Evolutionary conservation across 1,139 yeast species (phyloP).

Genomic region (Geotrichum candidum): DNA sequence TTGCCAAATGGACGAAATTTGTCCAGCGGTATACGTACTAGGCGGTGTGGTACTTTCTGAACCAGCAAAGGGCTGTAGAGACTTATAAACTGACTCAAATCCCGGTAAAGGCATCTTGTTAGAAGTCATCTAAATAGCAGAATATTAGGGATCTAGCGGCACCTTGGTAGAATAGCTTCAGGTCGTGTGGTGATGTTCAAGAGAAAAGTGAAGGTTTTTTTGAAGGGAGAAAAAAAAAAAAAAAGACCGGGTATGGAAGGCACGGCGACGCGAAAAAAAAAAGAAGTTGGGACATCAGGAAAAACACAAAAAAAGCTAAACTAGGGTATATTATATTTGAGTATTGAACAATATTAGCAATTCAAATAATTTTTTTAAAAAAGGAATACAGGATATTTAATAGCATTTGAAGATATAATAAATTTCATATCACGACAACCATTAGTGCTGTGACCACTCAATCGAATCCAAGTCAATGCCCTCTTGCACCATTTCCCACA

Average conservation of each 20-base stretch:
- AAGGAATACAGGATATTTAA: neutral
- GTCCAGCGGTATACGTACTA: neutral
- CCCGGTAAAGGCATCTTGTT: neutral
- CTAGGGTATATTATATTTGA: neutral
- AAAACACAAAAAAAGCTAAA: neutral
- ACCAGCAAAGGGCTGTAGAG: neutral
- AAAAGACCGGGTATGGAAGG: slow-evolving; percentile 6
- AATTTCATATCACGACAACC: neutral
- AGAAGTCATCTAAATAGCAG: neutral
- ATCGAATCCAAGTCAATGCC: slow-evolving; percentile 91
- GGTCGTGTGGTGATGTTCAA: neutral
- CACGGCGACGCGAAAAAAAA: slow-evolving; percentile 1
- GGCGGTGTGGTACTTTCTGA: neutral
- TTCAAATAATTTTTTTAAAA: neutral
- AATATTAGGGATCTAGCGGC: neutral
- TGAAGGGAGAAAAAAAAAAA: neutral
- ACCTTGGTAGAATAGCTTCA: neutral
- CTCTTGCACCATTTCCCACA: slow-evolving; percentile 99
- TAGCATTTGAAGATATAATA: too few species aligned
- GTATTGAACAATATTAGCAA: neutral
- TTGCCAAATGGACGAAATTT: neutral
- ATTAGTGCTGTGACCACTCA: slow-evolving; percentile 93
- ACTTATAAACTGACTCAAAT: neutral
- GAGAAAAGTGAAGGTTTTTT: neutral
- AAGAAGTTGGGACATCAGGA: neutral